Conservation (phyloP, 345 rosid genomes). For the Gossypium turneri region DNA sequence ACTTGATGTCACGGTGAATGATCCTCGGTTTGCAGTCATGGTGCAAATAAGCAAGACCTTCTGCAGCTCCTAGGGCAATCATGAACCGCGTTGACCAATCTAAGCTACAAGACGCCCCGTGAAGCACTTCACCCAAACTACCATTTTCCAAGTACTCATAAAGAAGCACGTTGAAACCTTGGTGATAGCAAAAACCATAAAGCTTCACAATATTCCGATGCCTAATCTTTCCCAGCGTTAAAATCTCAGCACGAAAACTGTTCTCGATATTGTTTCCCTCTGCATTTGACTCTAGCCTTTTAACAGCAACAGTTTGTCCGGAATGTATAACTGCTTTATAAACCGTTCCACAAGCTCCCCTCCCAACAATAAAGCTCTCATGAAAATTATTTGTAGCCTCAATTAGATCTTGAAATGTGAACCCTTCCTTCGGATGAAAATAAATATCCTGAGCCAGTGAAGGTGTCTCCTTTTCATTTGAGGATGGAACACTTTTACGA, state of each 20-base stretch:
- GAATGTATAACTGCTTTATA: slow-evolving; percentile 75
- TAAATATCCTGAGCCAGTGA: slow-evolving; percentile 58
- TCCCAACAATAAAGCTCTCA: slow-evolving; percentile 75
- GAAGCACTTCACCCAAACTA: slow-evolving; percentile 86
- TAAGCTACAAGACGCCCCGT: slow-evolving; percentile 50
- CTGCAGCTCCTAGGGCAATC: slow-evolving; percentile 92
- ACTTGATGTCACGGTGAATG: slow-evolving; percentile 92
- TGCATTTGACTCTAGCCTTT: slow-evolving; percentile 67
- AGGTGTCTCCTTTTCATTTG: slow-evolving; percentile 42
- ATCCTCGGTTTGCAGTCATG: slow-evolving; percentile 94
- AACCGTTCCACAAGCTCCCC: slow-evolving; percentile 94
- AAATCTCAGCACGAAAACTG: slow-evolving; percentile 87
- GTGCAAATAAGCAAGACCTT: slow-evolving; percentile 93
- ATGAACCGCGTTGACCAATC: slow-evolving; percentile 81
- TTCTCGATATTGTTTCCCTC: slow-evolving; percentile 80
- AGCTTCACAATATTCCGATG: slow-evolving; percentile 95
- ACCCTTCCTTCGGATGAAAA: slow-evolving; percentile 77
- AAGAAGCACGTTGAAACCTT: slow-evolving; percentile 75
- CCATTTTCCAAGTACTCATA: slow-evolving; percentile 87
- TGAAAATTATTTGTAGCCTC: slow-evolving; percentile 72
- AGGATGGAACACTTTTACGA: slow-evolving; percentile 33
- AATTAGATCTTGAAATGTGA: slow-evolving; percentile 81
- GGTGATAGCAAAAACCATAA: slow-evolving; percentile 82
- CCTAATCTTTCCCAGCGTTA: slow-evolving; percentile 83
- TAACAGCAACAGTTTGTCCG: slow-evolving; percentile 72